Evolutionary conservation across 768 basidiomycete species (phyloP).

Genomic region (Amanita fuliginea): DNA sequence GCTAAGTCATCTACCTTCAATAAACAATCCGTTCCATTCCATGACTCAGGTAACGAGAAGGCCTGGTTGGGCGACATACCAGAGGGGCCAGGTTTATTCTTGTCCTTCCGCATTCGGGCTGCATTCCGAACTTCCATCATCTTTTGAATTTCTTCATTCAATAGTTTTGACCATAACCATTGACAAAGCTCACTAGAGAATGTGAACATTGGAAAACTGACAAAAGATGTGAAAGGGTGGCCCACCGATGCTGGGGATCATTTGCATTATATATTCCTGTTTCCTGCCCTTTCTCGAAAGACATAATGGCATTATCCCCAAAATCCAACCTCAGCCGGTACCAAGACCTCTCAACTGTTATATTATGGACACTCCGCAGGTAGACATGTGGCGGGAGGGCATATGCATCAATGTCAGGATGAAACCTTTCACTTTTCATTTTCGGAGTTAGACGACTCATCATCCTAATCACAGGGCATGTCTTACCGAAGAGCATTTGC

Average conservation of each 20-base stretch:
- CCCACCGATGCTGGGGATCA: background rate
- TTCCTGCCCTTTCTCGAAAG: background rate
- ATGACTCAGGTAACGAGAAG: background rate
- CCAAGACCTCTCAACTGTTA: slow-evolving; percentile 13
- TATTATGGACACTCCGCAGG: slow-evolving; percentile 13
- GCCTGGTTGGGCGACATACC: background rate
- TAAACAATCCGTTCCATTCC: background rate
- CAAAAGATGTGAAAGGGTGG: no score
- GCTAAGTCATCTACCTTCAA: no score
- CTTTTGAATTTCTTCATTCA: background rate
- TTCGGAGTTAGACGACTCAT: no score
- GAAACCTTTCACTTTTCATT: background rate
- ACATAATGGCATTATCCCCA: background rate
- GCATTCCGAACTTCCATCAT: background rate
- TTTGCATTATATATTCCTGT: background rate
- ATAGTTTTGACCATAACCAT: background rate
- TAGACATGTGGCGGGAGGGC: slow-evolving; percentile 12
- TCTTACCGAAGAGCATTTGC: slow-evolving; percentile 13
- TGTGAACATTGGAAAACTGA: no score
- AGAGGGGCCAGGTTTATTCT: background rate
- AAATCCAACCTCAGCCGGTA: slow-evolving; percentile 4
- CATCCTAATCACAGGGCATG: no score
- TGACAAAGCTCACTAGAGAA: background rate
- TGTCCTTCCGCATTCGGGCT: background rate
- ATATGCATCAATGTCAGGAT: background rate